Evolutionary conservation across 805 yeast genomes (phyloP).

Genomic region (Komagataella ulmi): DNA sequence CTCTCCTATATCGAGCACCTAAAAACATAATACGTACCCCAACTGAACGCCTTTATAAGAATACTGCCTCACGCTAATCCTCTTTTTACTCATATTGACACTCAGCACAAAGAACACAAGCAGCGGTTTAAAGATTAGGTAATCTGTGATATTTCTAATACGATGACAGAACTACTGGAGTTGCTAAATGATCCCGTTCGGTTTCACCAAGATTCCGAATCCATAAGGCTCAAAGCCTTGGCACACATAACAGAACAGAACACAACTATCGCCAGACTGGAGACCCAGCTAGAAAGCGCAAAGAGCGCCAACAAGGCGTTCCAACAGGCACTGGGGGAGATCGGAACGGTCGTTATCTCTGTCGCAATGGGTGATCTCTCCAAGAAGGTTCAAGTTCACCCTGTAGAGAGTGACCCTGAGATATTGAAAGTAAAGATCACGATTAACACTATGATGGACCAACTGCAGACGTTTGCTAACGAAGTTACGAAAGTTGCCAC

Average conservation of each 20-base stretch:
- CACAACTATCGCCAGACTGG: background rate
- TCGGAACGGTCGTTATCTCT: constrained; percentile 76
- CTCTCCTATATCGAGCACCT: background rate
- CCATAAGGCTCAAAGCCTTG: background rate
- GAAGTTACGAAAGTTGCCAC: constrained; percentile 82
- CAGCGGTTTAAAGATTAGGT: background rate
- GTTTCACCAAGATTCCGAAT: background rate
- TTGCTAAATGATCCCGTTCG: background rate
- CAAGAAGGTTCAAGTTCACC: constrained; percentile 64
- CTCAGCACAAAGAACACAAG: background rate
- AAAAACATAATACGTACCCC: background rate
- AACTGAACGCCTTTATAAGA: background rate
- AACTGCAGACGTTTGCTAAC: constrained; percentile 64
- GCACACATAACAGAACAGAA: background rate
- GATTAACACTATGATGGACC: constrained; percentile 83
- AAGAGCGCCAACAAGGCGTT: constrained; percentile 51
- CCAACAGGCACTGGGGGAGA: constrained; percentile 60
- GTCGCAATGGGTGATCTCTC: constrained; percentile 85
- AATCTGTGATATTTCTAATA: background rate
- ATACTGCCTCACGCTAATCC: background rate
- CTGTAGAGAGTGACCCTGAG: constrained; percentile 65
- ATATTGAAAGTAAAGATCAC: constrained; percentile 69
- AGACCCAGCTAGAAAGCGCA: constrained; percentile 1
- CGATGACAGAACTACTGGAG: background rate
- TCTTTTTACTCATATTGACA: too few relatives aligned